Conservation (phyloP, 345 rosid species). For the Eutrema yunnanense region DNA sequence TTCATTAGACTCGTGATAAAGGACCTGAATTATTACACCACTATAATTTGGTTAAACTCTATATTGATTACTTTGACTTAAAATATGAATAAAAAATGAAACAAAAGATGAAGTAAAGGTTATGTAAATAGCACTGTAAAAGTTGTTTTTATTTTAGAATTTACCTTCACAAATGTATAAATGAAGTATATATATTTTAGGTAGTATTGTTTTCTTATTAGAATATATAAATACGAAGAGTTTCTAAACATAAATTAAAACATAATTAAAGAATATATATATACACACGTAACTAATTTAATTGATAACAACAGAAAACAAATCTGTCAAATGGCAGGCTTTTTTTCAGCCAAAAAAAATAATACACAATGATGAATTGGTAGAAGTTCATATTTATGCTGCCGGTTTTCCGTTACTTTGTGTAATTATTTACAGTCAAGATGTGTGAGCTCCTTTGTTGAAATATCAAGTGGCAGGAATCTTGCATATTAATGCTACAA, state of each 20-base stretch:
- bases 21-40: neutral
- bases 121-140: neutral
- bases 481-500: constrained; percentile 7
- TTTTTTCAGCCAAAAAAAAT: neutral
- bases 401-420: neutral
- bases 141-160: neutral
- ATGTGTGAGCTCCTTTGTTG: neutral
- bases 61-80: neutral
- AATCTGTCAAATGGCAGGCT: neutral
- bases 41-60: neutral
- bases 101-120: neutral
- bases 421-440: neutral
- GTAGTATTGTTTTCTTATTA: neutral
- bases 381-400: neutral
- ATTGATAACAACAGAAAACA: no score
- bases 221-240: neutral
- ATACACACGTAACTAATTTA: neutral
- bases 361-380: neutral
- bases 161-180: neutral
- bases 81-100: neutral
- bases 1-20: neutral
- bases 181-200: neutral
- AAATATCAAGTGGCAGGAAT: constrained; percentile 4
- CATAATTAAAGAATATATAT: neutral
- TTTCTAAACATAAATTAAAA: neutral